Conservation (phyloP, 352 stramenopile species). For the Globisporangium barbulae region DNA sequence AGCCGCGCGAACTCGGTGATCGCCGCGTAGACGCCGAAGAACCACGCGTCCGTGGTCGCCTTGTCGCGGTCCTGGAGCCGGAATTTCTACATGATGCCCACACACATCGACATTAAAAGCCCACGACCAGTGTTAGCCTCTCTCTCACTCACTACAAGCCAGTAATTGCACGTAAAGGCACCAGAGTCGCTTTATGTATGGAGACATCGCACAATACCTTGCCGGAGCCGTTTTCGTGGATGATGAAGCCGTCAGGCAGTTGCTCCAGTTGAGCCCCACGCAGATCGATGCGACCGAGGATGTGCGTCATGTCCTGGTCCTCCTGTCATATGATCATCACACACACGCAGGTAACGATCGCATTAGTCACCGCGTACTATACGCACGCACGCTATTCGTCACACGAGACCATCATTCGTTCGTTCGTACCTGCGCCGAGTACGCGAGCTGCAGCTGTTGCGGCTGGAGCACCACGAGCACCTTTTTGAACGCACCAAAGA, state of each 20-base stretch:
- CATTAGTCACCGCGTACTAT: neutral
- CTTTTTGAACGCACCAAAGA: slow-evolving; percentile 25
- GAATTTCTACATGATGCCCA: slow-evolving; percentile 36
- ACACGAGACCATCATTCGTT: neutral
- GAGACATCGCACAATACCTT: slow-evolving; percentile 32
- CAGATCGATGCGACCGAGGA: slow-evolving; percentile 60
- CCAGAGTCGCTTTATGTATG: neutral
- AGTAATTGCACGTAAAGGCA: neutral
- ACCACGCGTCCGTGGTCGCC: slow-evolving; percentile 74
- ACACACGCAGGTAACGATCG: neutral
- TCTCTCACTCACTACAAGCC: neutral
- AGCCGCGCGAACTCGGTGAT: slow-evolving; percentile 63
- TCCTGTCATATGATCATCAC: slow-evolving; percentile 20
- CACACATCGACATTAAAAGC: neutral
- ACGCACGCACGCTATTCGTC: neutral
- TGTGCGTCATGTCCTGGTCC: slow-evolving; percentile 66
- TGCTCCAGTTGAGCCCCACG: slow-evolving; percentile 66
- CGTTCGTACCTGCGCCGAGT: slow-evolving; percentile 49
- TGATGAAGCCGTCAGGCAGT: slow-evolving; percentile 65
- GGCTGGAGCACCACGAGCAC: slow-evolving; percentile 67
- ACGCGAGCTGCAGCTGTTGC: slow-evolving; percentile 60
- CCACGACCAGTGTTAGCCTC: neutral
- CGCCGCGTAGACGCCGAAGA: slow-evolving; percentile 68
- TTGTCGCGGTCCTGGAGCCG: slow-evolving; percentile 80
- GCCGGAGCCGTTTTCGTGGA: slow-evolving; percentile 43